phyloP scores from a whole-genome alignment of 805 yeast species.

The Wickerhamomyces mucosus region DNA sequence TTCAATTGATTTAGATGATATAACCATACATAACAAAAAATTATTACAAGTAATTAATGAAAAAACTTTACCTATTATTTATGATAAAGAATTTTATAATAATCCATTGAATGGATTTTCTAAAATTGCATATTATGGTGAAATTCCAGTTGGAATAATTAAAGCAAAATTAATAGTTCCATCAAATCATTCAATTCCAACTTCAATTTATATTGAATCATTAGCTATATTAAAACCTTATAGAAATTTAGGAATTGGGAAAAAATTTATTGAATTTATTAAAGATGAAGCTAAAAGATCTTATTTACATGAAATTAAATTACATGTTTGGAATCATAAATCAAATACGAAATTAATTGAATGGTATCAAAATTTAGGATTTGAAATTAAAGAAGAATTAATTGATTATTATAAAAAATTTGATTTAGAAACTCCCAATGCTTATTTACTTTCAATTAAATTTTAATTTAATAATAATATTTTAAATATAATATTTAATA shows the following conservation, averaged over 20 bases:
- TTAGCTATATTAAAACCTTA: conserved; percentile 62
- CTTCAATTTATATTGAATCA: conserved; percentile 53
- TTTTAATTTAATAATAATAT: no score
- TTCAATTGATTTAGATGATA: conserved; percentile 41
- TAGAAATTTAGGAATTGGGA: conserved; percentile 52
- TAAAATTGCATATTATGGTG: conserved; percentile 56
- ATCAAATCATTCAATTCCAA: conserved; percentile 35
- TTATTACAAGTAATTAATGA: conserved; percentile 47
- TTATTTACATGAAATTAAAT: conserved; percentile 41
- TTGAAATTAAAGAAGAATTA: conserved; percentile 26
- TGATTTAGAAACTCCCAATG: conserved; percentile 38
- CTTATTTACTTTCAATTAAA: conserved; percentile 27
- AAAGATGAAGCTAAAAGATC: conserved; percentile 45
- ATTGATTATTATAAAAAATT: conserved; percentile 39
- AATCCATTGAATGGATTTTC: conserved; percentile 40
- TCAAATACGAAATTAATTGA: conserved; percentile 30
- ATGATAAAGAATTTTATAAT: conserved; percentile 42
- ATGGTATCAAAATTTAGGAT: conserved; percentile 48
- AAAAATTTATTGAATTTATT: conserved; percentile 44
- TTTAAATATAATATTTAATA: no score
- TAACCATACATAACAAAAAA: conserved; percentile 53
- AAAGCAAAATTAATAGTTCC: conserved; percentile 44
- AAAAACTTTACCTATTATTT: conserved; percentile 40
- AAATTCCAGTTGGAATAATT: conserved; percentile 73
- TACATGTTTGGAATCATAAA: conserved; percentile 48